Base-by-base conservation (phyloP, 2,329 filamentous ascomycete genomes). In the Neonectria hederae region DNA sequence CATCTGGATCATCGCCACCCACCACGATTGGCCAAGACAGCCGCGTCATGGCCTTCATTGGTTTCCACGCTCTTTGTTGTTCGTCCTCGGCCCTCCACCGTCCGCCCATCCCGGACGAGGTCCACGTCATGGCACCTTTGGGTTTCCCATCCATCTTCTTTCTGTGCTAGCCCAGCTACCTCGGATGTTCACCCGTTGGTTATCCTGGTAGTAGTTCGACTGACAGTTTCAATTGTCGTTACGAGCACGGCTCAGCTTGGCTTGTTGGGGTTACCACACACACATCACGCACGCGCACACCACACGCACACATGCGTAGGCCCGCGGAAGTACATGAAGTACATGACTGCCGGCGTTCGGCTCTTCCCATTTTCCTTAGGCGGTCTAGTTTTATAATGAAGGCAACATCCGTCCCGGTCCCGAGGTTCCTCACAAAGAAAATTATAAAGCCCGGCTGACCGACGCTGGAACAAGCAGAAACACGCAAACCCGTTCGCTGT, bases 261-360 rank as follows among this genome's bases (percentile, higher is more conserved):
- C 59, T 57, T 62, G 28, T 51, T 51, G 48, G 28, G 28, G 48
- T 26, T 24, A 49, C 24, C n/a, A 9, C 40, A 32, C 56, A 35
- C 46, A 26, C 46, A n/a, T n/a, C n/a, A 52, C 46, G n/a, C 26
- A 35, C 54, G 46, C 40, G 21, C 40, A 13, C 42, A 30, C 22
- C 45, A 38, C 48, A 51, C 54, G 54, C 40, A 21, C 48, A 45
- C 21, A 51, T 35, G 32, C 45, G 38, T 22, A 55, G 38, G 55
- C 21, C 54, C 22, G 54, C 54, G 21, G 11, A 54, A 51, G 42
- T 52, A 54, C 24, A 43, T 56, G 11, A 54, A 51, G 42, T 52
- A 54, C 24, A 43, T 56, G 55, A 56, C 51, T 49, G 22, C 61
- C 61, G 61, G 51, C 42, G 32, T 30, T 43, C 61, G 61, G 55